A percentile compares a stretch with the other conserved stretches of the same genome.
phyloP scores from a whole-genome alignment of 2,329 filamentous ascomycete species.

The Pseudomassariella vexata region DNA sequence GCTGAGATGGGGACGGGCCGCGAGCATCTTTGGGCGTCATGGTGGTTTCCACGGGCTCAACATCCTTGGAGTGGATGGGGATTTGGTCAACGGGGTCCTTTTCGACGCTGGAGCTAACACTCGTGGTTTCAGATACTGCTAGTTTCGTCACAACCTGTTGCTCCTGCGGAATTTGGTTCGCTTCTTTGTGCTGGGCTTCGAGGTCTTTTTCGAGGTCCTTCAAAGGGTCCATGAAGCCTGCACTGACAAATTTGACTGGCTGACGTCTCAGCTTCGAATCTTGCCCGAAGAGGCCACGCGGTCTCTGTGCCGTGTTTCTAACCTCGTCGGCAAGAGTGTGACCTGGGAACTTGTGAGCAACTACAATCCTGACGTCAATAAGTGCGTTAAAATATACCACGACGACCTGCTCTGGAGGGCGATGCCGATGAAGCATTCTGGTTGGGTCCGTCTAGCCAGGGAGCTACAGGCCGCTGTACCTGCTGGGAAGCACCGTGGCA shows the following conservation, averaged over 20 bases:
- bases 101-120: no score
- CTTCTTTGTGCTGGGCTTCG: slow-evolving; percentile 14
- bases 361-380: not conserved
- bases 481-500: no score
- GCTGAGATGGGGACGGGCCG: not conserved
- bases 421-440: not conserved
- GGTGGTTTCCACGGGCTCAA: no score
- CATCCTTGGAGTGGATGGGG: no score
- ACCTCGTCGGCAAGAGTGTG: slow-evolving; percentile 43
- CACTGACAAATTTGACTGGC: slow-evolving; percentile 48
- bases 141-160: not conserved
- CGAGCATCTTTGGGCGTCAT: not conserved
- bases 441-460: not conserved
- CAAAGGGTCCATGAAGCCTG: slow-evolving; percentile 45
- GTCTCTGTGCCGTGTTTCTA: slow-evolving; percentile 40
- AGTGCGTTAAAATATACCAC: not conserved
- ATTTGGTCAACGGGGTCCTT: no score
- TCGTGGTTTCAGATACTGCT: not conserved
- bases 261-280: slow-evolving; percentile 38
- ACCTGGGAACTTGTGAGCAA: slow-evolving; percentile 23
- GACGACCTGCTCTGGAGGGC: not conserved
- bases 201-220: slow-evolving; percentile 35
- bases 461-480: no score
- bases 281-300: slow-evolving; percentile 31
- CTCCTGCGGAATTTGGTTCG: slow-evolving; percentile 8